Evolutionary conservation across 169 alveolate genomes (phyloP), one percentile per base, ranked within the genome.

Genomic region (Cryptosporidium canis): DNA sequence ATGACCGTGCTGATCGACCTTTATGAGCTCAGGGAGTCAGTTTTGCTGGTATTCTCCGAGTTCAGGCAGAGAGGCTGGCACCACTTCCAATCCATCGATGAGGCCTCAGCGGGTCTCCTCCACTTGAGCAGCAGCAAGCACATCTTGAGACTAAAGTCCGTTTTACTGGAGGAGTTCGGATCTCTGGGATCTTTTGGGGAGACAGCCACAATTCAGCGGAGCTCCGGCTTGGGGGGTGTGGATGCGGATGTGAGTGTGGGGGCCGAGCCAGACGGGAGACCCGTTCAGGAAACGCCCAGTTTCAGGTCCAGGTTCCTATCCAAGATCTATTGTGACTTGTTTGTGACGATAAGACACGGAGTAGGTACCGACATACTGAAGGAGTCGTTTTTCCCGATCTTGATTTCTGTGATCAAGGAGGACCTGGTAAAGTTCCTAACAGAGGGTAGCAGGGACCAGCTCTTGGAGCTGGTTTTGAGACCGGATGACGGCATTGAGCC

Each of bases 21-120:
- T 35, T 70, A 51, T 51, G 67, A 70, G 33, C 84, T 70, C 37
- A 70, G 39, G 21, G 67, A 48, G 31, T 70, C 68, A 14, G 29
- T 70, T 7, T 48, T 29, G 7, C 18, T 33, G 12, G 67, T 51
- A 12, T 47, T 1, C 9, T 14, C 31, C 11, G 84, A 70, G 21
- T 70, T 70, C 14, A 41, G 53, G 53, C 58, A 55, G 14, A 70
- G 37, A 27, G 66, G 64, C 11, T 70, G 84, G 84, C 21, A 8
- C n/a, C 14, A 55, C 1, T 7, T 33, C 27, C 29, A 29, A 21
- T n/a, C 41, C 45, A 18, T 27, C 16, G 83, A 45, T 27, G 35
- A 48, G 29, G 16, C 53, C 18, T 33, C 58, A 5, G 37, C 18
- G 11, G 24, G 33, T 29, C 1, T 31, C 12, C 18, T 5, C 8